phyloP scores from a whole-genome alignment of 2,329 filamentous ascomycete species.

The Scleromitrula shiraiana region DNA sequence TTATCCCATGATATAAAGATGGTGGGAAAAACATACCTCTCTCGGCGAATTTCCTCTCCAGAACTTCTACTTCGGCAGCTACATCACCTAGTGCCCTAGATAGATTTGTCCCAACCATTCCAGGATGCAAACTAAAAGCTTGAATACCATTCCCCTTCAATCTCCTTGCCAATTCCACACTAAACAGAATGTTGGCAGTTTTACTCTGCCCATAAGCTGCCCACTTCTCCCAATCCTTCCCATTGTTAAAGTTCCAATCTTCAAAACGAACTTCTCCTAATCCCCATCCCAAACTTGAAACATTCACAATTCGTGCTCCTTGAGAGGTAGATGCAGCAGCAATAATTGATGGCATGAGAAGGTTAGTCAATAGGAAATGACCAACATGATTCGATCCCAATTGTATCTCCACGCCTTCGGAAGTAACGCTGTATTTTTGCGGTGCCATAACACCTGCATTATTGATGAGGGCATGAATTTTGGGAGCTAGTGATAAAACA shows the following conservation, averaged over 20 bases:
- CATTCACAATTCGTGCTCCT: conserved; percentile 2
- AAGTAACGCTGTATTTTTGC: conserved; percentile 21
- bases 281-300: conserved; percentile 5
- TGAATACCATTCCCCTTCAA: conserved; percentile 22
- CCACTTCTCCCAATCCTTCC: conserved; percentile 29
- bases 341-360: conserved; percentile 38
- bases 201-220: conserved; percentile 33
- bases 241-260: conserved; percentile 3
- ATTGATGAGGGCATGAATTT: conserved; percentile 33
- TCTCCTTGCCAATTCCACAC: conserved; percentile 23
- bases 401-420: conserved; percentile 41
- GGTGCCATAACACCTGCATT: conserved; percentile 20
- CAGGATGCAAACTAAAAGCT: conserved; percentile 30
- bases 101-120: conserved; percentile 6
- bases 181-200: conserved; percentile 32
- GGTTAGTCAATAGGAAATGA: conserved; percentile 45
- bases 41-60: not conserved
- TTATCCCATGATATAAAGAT: not conserved
- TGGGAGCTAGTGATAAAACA: conserved; percentile 30
- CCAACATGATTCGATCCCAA: conserved; percentile 45
- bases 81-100: not conserved
- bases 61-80: not conserved
- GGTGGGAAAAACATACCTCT: not conserved
- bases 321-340: conserved; percentile 16
- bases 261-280: conserved; percentile 11